Base-by-base conservation (phyloP, 192 early-diverging fungal genomes). In the Rhizoclosmatium sp. region DNA sequence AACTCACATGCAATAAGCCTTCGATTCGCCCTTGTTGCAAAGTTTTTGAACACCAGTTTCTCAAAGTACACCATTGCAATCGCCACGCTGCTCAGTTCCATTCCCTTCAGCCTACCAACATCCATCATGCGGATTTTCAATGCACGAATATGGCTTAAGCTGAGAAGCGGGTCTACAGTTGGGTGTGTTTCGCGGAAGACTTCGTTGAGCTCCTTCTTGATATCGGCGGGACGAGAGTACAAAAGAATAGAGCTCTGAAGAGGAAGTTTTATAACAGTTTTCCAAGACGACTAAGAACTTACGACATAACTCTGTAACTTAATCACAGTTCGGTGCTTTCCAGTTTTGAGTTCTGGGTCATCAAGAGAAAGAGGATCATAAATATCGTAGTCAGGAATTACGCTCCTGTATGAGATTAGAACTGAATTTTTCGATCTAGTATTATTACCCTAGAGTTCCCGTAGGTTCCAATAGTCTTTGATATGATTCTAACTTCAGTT, bases 21-120 rank as follows among this genome's bases (percentile, higher is more conserved):
- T 45, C 94, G 89, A 78, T 93, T 97, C 51, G 82, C 84, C 83
- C 95, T 93, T 65, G 76, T 85, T 1, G 93, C 93, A 54, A 88
- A 83, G 21, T 89, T 88, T 89, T 92, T 51, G 47, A 95, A 74
- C 39, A 96, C 87, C 4, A 99, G 90, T 81, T 98, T 99, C 81
- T 99, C 98, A 85, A 99, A 95, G 81, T 96, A 98, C 0, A 94
- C 96, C 87, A 92, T 96, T 19, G 94, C 92, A 39, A 89, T 87
- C 0, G 98, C 98, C 2, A 97, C 90, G 59, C 92, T 96, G 1
- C 95, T 96, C 39, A 96, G 84, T 82, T 99, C 97, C 39, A 97
- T 85, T 75, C 96, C 93, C 67, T 93, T 12, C n/a, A 23, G 12
- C 0, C 21, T 73, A 21, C 87, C 93, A 45, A 97, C 80, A 14